Evolutionary conservation across 805 yeast genomes (phyloP), one percentile per base, ranked within the genome.

Genomic region (Wickerhamiella sorbophila): DNA sequence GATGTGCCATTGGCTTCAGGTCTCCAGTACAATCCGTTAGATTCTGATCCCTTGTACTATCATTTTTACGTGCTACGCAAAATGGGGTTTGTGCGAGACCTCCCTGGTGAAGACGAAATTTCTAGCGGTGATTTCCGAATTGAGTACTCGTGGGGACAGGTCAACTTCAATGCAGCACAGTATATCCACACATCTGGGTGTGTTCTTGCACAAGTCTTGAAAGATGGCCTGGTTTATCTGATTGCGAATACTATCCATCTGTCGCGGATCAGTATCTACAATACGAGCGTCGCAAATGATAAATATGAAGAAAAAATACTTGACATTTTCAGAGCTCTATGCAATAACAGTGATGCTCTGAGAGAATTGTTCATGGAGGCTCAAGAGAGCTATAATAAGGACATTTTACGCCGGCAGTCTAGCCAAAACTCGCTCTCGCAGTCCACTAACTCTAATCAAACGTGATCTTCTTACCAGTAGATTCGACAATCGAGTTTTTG

Each of bases 181-280:
- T 93, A 81, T 55, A 79, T 91, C 39, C 98, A 91, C 58, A 71
- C 68, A 44, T 75, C 94, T 0, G 99, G 99, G 2, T 77, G 83
- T 1, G 84, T 87, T 52, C 75, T 91, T 42, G 94, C 91, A 1
- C 96, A 88, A 59, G 66, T 88, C 26, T 66, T 87, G 49, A 83
- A 75, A 32, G 77, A 75, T 49, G 91, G 94, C 18, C 79, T 75
- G 41, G 69, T 85, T 48, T 77, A 81, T 51, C 62, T 87, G 54
- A 93, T 94, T 1, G 94, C 95, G 2, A 87, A 87, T 54, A 82
- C 86, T 54, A 71, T 83, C 21, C 88, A 84, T 54, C 71, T 86
- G 32, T 74, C 88, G 1, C 67, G 95, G 44, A 72, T 77, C 14
- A 77, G 79, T 29, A 33, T 31, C 26, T 33, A n/a, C 20, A 33